Evolutionary conservation across 129 eudicot genomes (phyloP).

Genomic region (Lactuca saligna): DNA sequence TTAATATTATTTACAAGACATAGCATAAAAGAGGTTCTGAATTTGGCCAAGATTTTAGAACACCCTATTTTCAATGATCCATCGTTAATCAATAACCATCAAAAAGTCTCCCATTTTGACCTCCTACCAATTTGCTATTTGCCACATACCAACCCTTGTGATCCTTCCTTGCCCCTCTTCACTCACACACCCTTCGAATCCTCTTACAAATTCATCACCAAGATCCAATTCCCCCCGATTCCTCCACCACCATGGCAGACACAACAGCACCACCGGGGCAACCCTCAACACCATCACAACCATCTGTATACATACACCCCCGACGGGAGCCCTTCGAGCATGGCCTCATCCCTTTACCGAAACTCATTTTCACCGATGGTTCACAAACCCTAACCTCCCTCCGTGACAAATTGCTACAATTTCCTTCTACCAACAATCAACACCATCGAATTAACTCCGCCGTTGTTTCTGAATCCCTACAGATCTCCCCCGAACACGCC

Average conservation of each 20-base stretch:
- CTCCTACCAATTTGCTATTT: constrained; percentile 13
- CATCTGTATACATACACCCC: constrained; percentile 50
- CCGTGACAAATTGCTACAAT: constrained; percentile 61
- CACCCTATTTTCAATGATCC: not conserved
- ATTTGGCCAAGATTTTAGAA: not conserved
- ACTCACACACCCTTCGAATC: not conserved
- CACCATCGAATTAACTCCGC: constrained; percentile 46
- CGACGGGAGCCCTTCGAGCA: constrained; percentile 94
- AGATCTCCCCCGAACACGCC: constrained; percentile 65
- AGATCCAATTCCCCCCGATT: constrained; percentile 15
- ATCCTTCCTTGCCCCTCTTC: not conserved
- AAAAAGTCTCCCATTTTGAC: constrained; percentile 18
- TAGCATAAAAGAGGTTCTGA: not conserved
- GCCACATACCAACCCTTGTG: constrained; percentile 1
- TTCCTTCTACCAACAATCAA: constrained; percentile 31
- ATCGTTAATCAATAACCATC: constrained; percentile 12
- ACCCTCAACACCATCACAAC: constrained; percentile 36
- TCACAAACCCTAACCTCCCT: constrained; percentile 65
- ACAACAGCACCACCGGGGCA: constrained; percentile 33
- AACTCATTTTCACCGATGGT: constrained; percentile 86
- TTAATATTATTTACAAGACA: too few species aligned
- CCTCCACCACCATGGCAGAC: constrained; percentile 33
- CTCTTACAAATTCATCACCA: constrained; percentile 16
- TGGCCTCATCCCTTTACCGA: constrained; percentile 88
- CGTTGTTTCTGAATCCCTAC: constrained; percentile 44